phyloP scores from a whole-genome alignment of 164 flowering plant genomes.

The Kingdonia uniflora region DNA sequence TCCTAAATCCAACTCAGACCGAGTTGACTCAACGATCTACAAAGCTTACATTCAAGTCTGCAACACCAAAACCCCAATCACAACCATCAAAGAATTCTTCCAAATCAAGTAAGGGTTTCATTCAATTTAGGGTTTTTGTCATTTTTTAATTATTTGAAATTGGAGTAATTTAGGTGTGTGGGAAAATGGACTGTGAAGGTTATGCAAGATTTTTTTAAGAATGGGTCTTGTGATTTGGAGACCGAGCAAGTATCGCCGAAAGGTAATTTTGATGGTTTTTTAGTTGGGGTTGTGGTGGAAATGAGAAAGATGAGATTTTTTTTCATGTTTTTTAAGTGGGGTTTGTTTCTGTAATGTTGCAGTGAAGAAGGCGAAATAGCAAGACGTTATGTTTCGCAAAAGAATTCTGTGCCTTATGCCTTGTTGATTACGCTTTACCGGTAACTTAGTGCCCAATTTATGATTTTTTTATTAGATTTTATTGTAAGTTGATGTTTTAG shows the following conservation, averaged over 20 bases:
- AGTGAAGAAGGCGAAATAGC: constrained; percentile 63
- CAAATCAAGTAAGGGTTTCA: constrained; percentile 44
- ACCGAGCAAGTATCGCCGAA: constrained; percentile 21
- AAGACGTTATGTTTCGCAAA: constrained; percentile 66
- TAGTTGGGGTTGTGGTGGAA: not conserved
- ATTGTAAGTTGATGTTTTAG: no score
- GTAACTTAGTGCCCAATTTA: constrained; percentile 16
- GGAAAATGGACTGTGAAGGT: constrained; percentile 79
- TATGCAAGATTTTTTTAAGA: constrained; percentile 53
- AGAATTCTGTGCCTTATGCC: constrained; percentile 86
- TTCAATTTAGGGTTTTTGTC: no score
- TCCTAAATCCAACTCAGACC: constrained; percentile 48
- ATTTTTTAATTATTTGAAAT: no score
- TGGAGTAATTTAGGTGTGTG: no score
- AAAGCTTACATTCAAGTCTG: constrained; percentile 58
- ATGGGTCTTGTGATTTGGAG: constrained; percentile 37
- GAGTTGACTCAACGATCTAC: constrained; percentile 30
- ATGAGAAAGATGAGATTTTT: not conserved
- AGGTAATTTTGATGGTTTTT: not conserved
- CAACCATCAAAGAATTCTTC: constrained; percentile 53
- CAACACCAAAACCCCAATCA: constrained; percentile 36
- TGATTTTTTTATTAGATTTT: not conserved
- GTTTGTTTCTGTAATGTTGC: constrained; percentile 2
- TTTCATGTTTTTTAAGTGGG: not conserved
- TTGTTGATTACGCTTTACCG: constrained; percentile 74